A percentile compares a stretch with the other conserved stretches of the same genome.
Conservation (phyloP, 768 basidiomycete species). For the Lactarius hatsudake region DNA sequence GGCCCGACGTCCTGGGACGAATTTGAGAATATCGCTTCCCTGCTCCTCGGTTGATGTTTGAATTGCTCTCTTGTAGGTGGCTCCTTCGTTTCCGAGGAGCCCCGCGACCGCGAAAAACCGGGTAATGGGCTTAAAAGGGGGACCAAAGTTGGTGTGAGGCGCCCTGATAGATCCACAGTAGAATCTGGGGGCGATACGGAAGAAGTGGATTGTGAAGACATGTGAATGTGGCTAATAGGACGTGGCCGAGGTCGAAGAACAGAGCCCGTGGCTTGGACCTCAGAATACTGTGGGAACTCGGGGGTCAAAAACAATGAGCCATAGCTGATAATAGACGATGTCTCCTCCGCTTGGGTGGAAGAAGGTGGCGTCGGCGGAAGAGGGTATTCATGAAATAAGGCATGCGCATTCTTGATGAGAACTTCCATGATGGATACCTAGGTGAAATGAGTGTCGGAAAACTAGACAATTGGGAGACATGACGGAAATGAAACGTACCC, state of each 20-base stretch:
- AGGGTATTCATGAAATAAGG: slow-evolving; percentile 60
- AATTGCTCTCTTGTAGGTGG: background rate
- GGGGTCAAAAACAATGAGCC: slow-evolving; percentile 72
- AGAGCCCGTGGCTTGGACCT: slow-evolving; percentile 55
- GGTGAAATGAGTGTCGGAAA: background rate
- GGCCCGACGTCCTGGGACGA: background rate
- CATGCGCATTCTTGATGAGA: slow-evolving; percentile 64
- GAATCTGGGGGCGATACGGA: slow-evolving; percentile 7
- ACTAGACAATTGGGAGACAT: too few species aligned
- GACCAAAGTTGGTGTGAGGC: background rate
- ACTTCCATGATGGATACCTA: slow-evolving; percentile 81
- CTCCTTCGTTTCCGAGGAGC: background rate
- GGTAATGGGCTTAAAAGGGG: background rate
- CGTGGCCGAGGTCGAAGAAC: slow-evolving; percentile 65
- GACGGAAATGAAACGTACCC: slow-evolving; percentile 45
- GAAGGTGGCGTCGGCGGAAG: slow-evolving; percentile 64
- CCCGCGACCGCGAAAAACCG: background rate
- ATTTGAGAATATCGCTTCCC: background rate
- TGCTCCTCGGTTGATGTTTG: background rate
- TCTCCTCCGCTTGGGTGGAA: slow-evolving; percentile 56
- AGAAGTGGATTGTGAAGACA: slow-evolving; percentile 50
- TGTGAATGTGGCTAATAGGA: slow-evolving; percentile 74
- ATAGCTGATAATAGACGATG: slow-evolving; percentile 53
- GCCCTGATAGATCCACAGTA: background rate
- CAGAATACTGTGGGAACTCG: slow-evolving; percentile 35